Conservation (phyloP, 805 yeast species). For the Kodamaea nitidulidarum region DNA sequence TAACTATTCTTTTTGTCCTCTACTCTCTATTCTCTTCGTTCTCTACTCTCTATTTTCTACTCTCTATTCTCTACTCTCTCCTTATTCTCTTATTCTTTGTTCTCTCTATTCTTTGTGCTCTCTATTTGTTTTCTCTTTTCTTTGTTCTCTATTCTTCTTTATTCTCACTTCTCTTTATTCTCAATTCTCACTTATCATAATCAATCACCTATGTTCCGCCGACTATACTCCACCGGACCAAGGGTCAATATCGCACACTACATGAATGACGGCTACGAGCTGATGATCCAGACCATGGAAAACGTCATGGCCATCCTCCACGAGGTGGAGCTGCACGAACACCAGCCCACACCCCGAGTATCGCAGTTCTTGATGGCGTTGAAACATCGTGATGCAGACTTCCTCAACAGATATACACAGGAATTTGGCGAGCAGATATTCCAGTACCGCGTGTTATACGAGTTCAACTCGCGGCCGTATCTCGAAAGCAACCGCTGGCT, state of each 20-base stretch:
- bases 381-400: slow-evolving; percentile 9
- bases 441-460: slow-evolving; percentile 10
- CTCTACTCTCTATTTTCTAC: no score
- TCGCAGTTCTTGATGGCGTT: slow-evolving; percentile 12
- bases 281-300: slow-evolving; percentile 14
- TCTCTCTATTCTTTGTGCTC: no score
- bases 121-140: no score
- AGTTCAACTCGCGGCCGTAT: slow-evolving; percentile 13
- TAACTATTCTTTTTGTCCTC: no score
- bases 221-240: neutral
- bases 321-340: slow-evolving; percentile 10
- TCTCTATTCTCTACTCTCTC: no score
- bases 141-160: no score
- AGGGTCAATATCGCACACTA: slow-evolving; percentile 4
- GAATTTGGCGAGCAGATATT: slow-evolving; percentile 12
- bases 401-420: slow-evolving; percentile 13
- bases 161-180: neutral
- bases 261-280: slow-evolving; percentile 6
- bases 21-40: no score
- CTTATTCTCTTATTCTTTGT: no score
- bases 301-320: slow-evolving; percentile 13
- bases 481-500: slow-evolving; percentile 9
- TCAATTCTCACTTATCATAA: neutral
- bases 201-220: neutral
- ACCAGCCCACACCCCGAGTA: neutral